Conservation (phyloP, 345 rosid genomes). For the Moricandia arvensis region DNA sequence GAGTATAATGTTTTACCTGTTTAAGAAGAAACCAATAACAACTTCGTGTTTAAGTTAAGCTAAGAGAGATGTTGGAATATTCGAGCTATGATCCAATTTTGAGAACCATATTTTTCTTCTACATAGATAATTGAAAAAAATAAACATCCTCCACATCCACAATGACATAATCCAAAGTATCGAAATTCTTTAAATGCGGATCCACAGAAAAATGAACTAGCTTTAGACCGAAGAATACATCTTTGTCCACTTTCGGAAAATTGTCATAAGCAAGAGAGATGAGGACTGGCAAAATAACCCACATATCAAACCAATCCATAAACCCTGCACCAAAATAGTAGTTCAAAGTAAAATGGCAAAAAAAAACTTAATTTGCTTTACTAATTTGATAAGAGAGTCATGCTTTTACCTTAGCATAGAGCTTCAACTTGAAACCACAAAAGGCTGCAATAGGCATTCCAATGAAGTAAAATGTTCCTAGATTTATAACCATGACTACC, state of each 20-base stretch:
- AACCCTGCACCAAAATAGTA: constrained; percentile 46
- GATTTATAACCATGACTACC: constrained; percentile 48
- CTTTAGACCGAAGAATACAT: constrained; percentile 6
- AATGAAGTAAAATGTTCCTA: constrained; percentile 48
- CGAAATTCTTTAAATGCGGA: background rate
- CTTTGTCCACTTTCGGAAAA: constrained; percentile 52
- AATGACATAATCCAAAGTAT: background rate
- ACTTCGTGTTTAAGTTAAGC: background rate
- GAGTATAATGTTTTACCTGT: background rate
- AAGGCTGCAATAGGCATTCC: constrained; percentile 52
- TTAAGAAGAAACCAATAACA: background rate
- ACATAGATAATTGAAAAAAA: no score
- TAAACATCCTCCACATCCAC: background rate
- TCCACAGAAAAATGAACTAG: background rate
- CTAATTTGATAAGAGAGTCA: background rate
- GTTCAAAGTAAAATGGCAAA: background rate
- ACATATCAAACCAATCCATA: constrained; percentile 76
- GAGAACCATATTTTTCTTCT: background rate
- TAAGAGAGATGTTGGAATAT: background rate
- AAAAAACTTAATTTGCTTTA: background rate
- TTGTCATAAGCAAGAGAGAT: constrained; percentile 45
- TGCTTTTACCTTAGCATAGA: constrained; percentile 46
- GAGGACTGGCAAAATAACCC: constrained; percentile 50
- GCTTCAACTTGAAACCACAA: constrained; percentile 54
- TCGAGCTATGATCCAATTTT: background rate